Conservation (phyloP, 352 stramenopile species). For the Globisporangium yorkense region DNA sequence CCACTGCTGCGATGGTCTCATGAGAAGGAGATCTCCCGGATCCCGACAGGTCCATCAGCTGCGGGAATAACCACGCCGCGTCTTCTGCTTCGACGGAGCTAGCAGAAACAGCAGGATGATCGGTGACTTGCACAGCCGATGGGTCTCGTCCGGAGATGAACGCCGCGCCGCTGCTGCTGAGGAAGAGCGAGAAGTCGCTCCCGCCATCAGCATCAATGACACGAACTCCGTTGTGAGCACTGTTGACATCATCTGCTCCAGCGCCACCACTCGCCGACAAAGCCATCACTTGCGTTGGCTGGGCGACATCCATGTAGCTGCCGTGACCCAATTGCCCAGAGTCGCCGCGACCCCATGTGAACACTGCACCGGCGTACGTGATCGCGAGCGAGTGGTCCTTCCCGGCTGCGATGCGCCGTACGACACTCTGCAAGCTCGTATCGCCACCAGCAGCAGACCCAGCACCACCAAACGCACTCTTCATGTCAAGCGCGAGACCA, state of each 20-base stretch:
- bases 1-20: conserved; percentile 7
- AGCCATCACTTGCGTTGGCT: conserved; percentile 55
- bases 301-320: conserved; percentile 47
- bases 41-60: conserved; percentile 16
- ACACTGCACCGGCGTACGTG: conserved; percentile 42
- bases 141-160: conserved; percentile 36
- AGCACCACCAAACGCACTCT: conserved; percentile 13
- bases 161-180: conserved; percentile 19
- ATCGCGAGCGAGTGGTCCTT: conserved; percentile 64
- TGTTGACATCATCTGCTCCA: conserved; percentile 5
- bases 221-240: conserved; percentile 4
- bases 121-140: conserved; percentile 6
- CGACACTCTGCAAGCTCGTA: conserved; percentile 17
- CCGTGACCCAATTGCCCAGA: conserved; percentile 62
- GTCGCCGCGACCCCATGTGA: conserved; percentile 67
- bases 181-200: conserved; percentile 35
- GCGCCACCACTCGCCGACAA: conserved; percentile 18
- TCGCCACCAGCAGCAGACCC: conserved; percentile 19
- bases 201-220: conserved; percentile 27
- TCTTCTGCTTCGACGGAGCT: not conserved
- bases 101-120: not conserved
- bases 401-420: conserved; percentile 55
- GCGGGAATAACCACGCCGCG: conserved; percentile 20
- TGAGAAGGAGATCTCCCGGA: conserved; percentile 11
- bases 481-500: conserved; percentile 31